Percentiles rank a stretch among this genome's conserved stretches.
Evolutionary conservation across 2,329 filamentous ascomycete genomes (phyloP).

Genomic region (Monilinia aucupariae): DNA sequence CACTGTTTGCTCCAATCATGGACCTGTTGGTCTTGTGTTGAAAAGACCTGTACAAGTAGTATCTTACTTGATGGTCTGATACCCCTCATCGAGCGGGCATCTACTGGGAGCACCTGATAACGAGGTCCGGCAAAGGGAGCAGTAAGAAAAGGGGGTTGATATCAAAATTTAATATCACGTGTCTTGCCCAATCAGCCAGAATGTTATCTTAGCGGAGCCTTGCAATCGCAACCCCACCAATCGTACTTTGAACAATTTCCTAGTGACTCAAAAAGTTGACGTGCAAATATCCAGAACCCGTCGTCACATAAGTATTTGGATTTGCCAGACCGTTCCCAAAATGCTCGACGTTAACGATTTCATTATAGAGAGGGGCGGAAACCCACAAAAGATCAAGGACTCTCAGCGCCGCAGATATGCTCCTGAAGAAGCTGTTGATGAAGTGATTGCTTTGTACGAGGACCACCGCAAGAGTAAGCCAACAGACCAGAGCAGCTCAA

Average conservation of each 20-base stretch:
- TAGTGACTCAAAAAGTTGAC: slow-evolving; percentile 17
- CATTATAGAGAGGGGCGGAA: slow-evolving; percentile 79
- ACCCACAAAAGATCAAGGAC: slow-evolving; percentile 87
- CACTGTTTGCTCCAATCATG: not conserved
- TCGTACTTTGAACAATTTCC: slow-evolving; percentile 16
- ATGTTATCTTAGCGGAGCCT: slow-evolving; percentile 17
- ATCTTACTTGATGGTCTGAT: not conserved
- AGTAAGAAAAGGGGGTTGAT: slow-evolving; percentile 11
- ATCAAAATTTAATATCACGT: slow-evolving; percentile 4
- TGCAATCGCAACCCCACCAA: slow-evolving; percentile 16
- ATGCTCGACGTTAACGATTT: slow-evolving; percentile 79
- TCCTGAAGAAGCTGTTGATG: slow-evolving; percentile 78
- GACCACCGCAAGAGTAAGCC: slow-evolving; percentile 69
- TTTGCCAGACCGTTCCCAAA: slow-evolving; percentile 24
- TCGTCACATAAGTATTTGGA: slow-evolving; percentile 3
- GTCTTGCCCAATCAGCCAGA: slow-evolving; percentile 2
- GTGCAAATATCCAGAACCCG: not conserved
- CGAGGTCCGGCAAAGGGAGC: not conserved
- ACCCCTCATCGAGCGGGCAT: not conserved
- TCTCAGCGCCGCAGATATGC: slow-evolving; percentile 80
- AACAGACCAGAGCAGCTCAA: not conserved
- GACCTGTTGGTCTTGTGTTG: not conserved
- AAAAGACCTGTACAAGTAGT: not conserved
- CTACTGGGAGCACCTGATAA: not conserved
- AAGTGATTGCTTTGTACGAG: slow-evolving; percentile 81